Percentiles rank a stretch among this genome's conserved stretches.
phyloP scores from a whole-genome alignment of 75 land plant species.

The Selaginella tamariscina region DNA sequence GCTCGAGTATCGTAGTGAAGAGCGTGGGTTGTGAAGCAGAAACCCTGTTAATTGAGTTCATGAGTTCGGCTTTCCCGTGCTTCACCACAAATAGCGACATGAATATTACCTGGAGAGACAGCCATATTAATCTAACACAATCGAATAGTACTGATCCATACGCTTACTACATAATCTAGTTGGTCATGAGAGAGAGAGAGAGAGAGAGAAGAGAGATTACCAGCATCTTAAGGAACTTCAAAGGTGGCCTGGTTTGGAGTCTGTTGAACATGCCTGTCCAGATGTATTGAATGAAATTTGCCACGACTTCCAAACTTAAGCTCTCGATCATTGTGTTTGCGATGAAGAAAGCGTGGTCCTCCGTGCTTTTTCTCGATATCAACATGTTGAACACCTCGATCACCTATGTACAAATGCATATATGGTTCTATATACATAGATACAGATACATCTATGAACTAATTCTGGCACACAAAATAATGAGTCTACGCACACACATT shows the following conservation, averaged over 20 bases:
- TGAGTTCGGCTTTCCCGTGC: constrained; percentile 45
- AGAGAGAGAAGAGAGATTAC: too few species aligned
- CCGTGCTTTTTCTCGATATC: constrained; percentile 46
- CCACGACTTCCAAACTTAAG: constrained; percentile 51
- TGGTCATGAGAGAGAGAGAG: too few species aligned
- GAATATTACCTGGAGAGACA: too few species aligned
- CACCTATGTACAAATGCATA: too few species aligned
- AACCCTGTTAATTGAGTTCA: constrained; percentile 35
- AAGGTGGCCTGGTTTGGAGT: constrained; percentile 38
- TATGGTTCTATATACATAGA: too few species aligned
- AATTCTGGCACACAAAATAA: too few species aligned
- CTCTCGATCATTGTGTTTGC: constrained; percentile 80
- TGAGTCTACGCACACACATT: too few species aligned
- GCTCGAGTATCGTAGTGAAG: constrained; percentile 46
- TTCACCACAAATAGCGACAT: constrained; percentile 81
- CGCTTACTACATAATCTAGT: too few species aligned
- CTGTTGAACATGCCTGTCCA: constrained; percentile 57
- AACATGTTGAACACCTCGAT: constrained; percentile 69
- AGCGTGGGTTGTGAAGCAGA: constrained; percentile 56
- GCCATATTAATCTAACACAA: too few species aligned
- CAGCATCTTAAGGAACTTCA: constrained; percentile 63
- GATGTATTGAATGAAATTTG: constrained; percentile 36
- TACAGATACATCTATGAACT: too few species aligned
- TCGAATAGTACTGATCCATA: too few species aligned
- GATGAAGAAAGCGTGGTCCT: constrained; percentile 76